These are phyloP conservation scores for Ophioceras dolichostomum DNA, from an alignment of 2,329 filamentous ascomycete genomes.

Conservation along the genomic window DNA sequence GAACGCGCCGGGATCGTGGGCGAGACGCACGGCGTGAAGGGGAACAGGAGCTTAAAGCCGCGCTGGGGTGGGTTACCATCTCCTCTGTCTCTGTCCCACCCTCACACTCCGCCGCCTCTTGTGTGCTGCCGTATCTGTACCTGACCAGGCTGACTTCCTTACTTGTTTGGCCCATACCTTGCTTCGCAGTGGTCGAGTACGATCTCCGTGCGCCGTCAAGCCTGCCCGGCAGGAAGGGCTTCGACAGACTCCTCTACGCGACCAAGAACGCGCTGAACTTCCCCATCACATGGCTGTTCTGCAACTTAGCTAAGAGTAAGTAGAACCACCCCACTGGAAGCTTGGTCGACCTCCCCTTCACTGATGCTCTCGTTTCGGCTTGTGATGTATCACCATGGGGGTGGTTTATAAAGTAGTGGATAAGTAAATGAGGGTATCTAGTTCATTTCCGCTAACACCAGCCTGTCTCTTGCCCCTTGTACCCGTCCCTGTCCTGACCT, in stretches of 20 bases:
- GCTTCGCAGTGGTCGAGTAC: conserved; percentile 53
- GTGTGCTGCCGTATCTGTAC: neutral
- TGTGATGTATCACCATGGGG: too few relatives aligned
- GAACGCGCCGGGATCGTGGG: conserved; percentile 74
- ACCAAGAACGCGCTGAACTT: conserved; percentile 63
- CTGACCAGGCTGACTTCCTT: neutral
- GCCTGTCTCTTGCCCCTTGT: too few relatives aligned
- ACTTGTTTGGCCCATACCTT: conserved; percentile 16
- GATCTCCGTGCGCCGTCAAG: conserved; percentile 66
- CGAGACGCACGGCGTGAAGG: conserved; percentile 48
- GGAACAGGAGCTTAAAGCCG: conserved; percentile 47
- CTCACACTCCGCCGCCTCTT: neutral
- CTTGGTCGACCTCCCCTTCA: too few relatives aligned
- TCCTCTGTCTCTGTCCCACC: neutral
- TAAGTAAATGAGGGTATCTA: too few relatives aligned
- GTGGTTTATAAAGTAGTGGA: too few relatives aligned
- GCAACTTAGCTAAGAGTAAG: conserved; percentile 40
- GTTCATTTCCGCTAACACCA: too few relatives aligned
- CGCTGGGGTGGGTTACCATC: conserved; percentile 52
- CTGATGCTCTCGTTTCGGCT: conserved; percentile 3
- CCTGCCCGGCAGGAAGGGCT: conserved; percentile 72
- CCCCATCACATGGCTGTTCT: conserved; percentile 67
- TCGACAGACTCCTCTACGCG: conserved; percentile 66
- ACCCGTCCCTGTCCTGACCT: too few relatives aligned
- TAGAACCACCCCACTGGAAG: too few relatives aligned